Conservation (phyloP, 2,329 filamentous ascomycete genomes). For the Fusarium staphyleae region DNA sequence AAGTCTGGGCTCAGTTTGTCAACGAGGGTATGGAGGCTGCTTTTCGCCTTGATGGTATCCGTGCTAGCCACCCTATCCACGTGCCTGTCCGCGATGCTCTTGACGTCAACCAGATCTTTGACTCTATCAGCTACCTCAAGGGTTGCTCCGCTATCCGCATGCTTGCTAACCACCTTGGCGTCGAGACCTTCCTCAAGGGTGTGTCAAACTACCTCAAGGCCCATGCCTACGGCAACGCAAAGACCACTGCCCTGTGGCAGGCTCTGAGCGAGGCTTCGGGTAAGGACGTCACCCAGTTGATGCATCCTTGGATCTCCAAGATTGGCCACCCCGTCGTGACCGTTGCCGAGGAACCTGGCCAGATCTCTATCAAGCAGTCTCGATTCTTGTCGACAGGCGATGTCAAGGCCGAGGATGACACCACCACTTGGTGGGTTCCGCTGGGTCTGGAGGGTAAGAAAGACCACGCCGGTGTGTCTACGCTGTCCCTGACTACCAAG, state of each 20-base stretch:
- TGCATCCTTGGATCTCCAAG: constrained; percentile 94
- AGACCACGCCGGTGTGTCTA: constrained; percentile 66
- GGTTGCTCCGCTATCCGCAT: constrained; percentile 96
- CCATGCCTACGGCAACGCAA: constrained; percentile 89
- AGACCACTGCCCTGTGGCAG: constrained; percentile 89
- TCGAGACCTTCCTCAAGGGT: constrained; percentile 87
- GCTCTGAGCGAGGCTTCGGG: constrained; percentile 88
- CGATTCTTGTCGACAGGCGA: constrained; percentile 93
- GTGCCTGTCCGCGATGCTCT: constrained; percentile 92
- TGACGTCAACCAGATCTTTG: constrained; percentile 98
- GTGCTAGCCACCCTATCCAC: constrained; percentile 94
- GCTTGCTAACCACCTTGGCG: constrained; percentile 88
- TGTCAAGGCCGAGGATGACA: constrained; percentile 87
- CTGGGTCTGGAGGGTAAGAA: constrained; percentile 82
- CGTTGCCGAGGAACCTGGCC: constrained; percentile 80
- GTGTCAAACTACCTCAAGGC: constrained; percentile 89
- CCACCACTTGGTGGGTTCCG: constrained; percentile 95
- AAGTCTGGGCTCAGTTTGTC: constrained; percentile 97
- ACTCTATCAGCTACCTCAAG: constrained; percentile 95
- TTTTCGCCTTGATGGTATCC: constrained; percentile 86
- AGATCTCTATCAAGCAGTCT: constrained; percentile 83
- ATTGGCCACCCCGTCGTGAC: constrained; percentile 94
- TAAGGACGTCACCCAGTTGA: constrained; percentile 83
- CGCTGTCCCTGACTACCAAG: constrained; percentile 76
- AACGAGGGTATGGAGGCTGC: constrained; percentile 93